Base-by-base conservation (phyloP, 257 asterid genomes). In the Agastache rugosa region DNA sequence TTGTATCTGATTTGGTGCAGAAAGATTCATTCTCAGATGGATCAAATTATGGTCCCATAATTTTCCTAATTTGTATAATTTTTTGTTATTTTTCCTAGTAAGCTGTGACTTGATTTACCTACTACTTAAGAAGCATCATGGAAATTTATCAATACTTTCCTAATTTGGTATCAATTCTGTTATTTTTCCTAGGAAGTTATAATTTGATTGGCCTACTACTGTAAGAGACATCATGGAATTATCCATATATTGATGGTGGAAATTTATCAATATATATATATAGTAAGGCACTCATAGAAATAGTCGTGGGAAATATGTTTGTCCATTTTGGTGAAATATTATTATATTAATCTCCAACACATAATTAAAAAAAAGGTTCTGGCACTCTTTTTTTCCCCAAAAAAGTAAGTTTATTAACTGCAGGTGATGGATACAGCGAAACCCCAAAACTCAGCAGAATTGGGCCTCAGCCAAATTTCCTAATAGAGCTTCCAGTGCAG, bases 401-500 rank as follows among this genome's bases (percentile, higher is more conserved):
- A 34, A n/a, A 47, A 10, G 64, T 16, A 55, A 55, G 31, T 59
- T 14, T 34, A 50, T 51, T 73, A 31, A 51, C 34, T 51, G 75
- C 25, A 50, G 51, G 59, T 61, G 6, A 69, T 60, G 19, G 37
- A 51, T 51, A 75, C 66, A 69, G 77, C 64, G 76, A 77, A 67
- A 71, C 78, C 85, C 77, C 60, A 22, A 47, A 31, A 75, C 71
- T 78, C 76, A 69, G 87, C 83, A 69, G 80, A 77, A 55, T 82
- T 31, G 37, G 81, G 37, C 69, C 63, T 75, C 83, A 58, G 8
- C 78, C 69, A 53, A 37, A 50, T 78, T 74, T 77, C 80, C 83
- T 88, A 86, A 83, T 73, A 34, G 85, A 88, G 91, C 91, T 78
- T 88, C 93, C 91, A 88, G 80, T 86, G 89, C 86, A 88, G 86